These are phyloP conservation scores for Paramecium tetraurelia DNA, from an alignment of 73 alveolate genomes.

Conservation along the genomic window DNA sequence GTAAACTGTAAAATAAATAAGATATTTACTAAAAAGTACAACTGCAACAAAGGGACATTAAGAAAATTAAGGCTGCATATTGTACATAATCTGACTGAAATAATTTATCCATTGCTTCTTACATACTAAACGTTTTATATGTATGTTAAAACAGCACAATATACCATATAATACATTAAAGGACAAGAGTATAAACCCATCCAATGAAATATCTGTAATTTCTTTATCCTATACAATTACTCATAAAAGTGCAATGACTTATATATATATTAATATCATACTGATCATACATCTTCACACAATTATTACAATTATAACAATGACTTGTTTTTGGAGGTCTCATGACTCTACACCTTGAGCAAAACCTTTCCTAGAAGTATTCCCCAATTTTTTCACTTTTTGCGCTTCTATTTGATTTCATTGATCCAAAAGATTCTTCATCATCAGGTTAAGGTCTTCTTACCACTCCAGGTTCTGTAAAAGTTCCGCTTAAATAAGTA, in stretches of 20 bases:
- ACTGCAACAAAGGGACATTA: neutral
- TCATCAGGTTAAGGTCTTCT: neutral
- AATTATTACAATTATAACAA: slow-evolving; percentile 89
- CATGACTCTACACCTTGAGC: slow-evolving; percentile 83
- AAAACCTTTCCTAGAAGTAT: slow-evolving; percentile 73
- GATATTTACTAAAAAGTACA: neutral
- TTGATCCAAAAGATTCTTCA: neutral
- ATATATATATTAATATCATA: neutral
- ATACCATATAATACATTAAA: neutral
- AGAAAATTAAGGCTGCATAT: neutral
- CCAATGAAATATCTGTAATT: slow-evolving; percentile 83
- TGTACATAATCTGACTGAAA: neutral
- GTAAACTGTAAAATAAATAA: neutral
- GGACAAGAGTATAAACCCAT: neutral
- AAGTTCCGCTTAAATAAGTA: neutral
- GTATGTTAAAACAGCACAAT: neutral
- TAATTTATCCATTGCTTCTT: neutral
- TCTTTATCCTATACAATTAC: slow-evolving; percentile 94
- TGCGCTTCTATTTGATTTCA: neutral
- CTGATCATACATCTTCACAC: slow-evolving; percentile 90
- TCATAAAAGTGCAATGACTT: slow-evolving; percentile 86
- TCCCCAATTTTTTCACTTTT: neutral
- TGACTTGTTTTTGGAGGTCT: slow-evolving; percentile 93
- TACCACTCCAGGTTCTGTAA: slow-evolving; percentile 36
- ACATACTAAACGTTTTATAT: neutral